Evolutionary conservation across 2,329 filamentous ascomycete genomes (phyloP).

Genomic region (Colletotrichum limetticola): DNA sequence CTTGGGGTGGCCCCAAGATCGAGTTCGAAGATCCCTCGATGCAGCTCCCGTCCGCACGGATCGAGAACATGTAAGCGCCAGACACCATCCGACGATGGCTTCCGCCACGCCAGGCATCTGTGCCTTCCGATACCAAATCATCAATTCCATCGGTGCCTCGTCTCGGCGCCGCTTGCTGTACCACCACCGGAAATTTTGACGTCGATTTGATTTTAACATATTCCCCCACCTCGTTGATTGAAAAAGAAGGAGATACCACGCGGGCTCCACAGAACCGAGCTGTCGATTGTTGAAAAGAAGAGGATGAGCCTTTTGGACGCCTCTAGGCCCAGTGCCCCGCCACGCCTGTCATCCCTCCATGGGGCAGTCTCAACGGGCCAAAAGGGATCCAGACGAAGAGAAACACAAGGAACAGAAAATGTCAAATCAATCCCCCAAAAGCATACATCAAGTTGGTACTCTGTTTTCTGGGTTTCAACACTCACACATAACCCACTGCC

Average conservation of each 20-base stretch:
- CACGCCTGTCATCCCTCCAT: not conserved
- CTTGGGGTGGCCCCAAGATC: slow-evolving; percentile 63
- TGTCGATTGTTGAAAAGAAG: slow-evolving; percentile 25
- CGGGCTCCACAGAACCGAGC: slow-evolving; percentile 43
- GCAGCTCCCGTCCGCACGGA: slow-evolving; percentile 68
- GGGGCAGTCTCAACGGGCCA: not conserved
- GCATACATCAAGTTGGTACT: slow-evolving; percentile 26
- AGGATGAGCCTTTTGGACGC: not conserved
- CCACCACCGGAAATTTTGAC: slow-evolving; percentile 12
- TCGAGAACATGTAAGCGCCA: slow-evolving; percentile 62
- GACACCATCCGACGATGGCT: not conserved
- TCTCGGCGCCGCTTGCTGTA: slow-evolving; percentile 26
- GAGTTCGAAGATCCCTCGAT: slow-evolving; percentile 68
- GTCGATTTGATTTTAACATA: slow-evolving; percentile 33
- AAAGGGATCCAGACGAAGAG: not conserved
- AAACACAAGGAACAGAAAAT: slow-evolving; percentile 23
- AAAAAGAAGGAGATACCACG: slow-evolving; percentile 44
- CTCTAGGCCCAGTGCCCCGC: not conserved
- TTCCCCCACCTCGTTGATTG: slow-evolving; percentile 26
- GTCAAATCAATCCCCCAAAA: slow-evolving; percentile 19
- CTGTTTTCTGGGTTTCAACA: slow-evolving; percentile 14
- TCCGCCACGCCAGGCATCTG: not conserved
- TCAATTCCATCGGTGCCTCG: not conserved
- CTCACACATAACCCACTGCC: not conserved
- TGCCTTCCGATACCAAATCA: slow-evolving; percentile 6